These are phyloP conservation scores for Fusarium agapanthi DNA, from an alignment of 2,329 filamentous ascomycete species.

Conservation along the genomic window DNA sequence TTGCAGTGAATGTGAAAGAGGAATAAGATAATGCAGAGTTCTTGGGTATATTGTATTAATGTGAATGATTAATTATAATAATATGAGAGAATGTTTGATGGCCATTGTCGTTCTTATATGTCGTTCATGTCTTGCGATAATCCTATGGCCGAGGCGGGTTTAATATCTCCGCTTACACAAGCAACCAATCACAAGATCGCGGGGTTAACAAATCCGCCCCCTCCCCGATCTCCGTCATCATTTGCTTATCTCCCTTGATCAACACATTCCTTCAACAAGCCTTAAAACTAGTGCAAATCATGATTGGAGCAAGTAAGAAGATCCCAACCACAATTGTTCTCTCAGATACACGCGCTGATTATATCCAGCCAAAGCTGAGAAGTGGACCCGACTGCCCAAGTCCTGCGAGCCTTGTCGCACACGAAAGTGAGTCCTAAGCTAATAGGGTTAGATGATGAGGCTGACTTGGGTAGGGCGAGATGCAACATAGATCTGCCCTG, in stretches of 20 bases:
- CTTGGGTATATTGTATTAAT: accelerated
- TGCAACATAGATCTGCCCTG: constrained; percentile 47
- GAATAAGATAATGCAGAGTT: no score
- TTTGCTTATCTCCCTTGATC: constrained; percentile 6
- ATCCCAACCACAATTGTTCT: accelerated
- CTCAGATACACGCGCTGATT: background rate
- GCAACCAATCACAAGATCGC: background rate
- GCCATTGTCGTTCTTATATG: background rate
- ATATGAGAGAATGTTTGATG: accelerated
- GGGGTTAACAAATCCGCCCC: constrained; percentile 34
- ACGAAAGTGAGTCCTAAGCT: constrained; percentile 39
- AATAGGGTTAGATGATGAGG: background rate
- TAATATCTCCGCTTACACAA: constrained; percentile 23
- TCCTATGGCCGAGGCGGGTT: background rate
- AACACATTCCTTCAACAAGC: background rate
- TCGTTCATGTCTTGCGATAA: background rate
- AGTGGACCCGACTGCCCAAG: constrained; percentile 46
- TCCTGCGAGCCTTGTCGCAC: constrained; percentile 48
- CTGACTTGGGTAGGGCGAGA: constrained; percentile 38
- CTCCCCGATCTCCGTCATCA: background rate
- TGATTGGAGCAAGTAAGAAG: background rate
- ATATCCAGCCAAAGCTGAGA: constrained; percentile 38
- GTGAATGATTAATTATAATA: background rate
- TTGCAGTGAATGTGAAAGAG: background rate
- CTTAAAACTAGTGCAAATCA: accelerated